Evolutionary conservation across 306 rosid genomes (phyloP).

Genomic region (Pterocarpus macrocarpus): DNA sequence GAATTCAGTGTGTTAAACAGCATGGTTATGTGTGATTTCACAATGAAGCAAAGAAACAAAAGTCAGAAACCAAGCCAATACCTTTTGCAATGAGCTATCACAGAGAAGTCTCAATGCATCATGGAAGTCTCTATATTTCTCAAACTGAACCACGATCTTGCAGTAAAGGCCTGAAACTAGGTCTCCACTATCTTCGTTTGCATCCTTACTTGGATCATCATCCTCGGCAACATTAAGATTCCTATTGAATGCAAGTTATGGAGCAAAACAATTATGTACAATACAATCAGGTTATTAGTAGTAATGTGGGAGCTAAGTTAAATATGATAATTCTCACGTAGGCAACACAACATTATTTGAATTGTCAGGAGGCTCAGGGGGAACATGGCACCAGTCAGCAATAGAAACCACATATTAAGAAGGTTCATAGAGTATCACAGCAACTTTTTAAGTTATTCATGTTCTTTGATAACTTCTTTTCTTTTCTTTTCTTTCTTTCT

Average conservation of each 20-base stretch:
- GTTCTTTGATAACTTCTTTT: too few relatives aligned
- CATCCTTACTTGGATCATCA: conserved; percentile 73
- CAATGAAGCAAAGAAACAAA: conserved; percentile 3
- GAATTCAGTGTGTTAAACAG: conserved; percentile 9
- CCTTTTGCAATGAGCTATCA: conserved; percentile 91
- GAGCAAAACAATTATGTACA: conserved; percentile 34
- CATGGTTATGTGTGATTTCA: conserved; percentile 24
- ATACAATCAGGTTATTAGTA: conserved; percentile 38
- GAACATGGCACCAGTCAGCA: neutral
- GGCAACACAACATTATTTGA: neutral
- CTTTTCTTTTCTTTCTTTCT: too few relatives aligned
- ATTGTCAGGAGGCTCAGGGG: neutral
- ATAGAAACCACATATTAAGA: neutral
- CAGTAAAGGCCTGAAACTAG: conserved; percentile 88
- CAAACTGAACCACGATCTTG: conserved; percentile 93
- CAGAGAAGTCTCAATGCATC: conserved; percentile 78
- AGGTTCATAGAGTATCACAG: neutral
- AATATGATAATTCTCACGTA: conserved; percentile 29
- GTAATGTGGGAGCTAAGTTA: neutral
- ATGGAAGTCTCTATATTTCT: conserved; percentile 74
- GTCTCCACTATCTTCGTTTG: conserved; percentile 62
- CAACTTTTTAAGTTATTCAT: too few relatives aligned
- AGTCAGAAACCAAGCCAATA: conserved; percentile 42
- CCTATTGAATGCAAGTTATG: conserved; percentile 61
- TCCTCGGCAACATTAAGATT: conserved; percentile 92